Evolutionary conservation across 192 early-diverging fungal genomes (phyloP), one percentile per base, ranked within the genome.

Genomic region (Entomortierella beljakovae): DNA sequence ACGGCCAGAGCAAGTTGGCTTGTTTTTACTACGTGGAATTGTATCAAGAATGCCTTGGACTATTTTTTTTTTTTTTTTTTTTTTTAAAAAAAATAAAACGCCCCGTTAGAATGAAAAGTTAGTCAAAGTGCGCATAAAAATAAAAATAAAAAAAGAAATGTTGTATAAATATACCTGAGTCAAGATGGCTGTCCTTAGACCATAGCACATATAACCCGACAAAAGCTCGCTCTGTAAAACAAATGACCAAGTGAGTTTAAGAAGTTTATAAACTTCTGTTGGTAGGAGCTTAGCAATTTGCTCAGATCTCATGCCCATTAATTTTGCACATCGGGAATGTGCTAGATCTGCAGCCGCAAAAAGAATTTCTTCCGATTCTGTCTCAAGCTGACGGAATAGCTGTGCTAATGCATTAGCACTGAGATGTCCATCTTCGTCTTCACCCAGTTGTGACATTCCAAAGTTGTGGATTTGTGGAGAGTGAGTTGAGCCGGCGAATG

Each of bases 21-120:
- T 38, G 88, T 85, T 62, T 93, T 94, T 72, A 97, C 96, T 60
- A 94, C 93, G 60, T 99, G 98, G 64, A 99, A 99, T 80, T 97
- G 92, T 51, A 83, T 88, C 22, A 99, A 58, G 73, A 97, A 98
- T 22, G 94, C 87, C 64, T 97, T 98, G 28, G 95, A 93, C 89
- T 94, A 69, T 23, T 51, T n/a, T n/a, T n/a, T n/a, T n/a, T n/a
- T n/a, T n/a, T n/a, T n/a, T n/a, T n/a, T n/a, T n/a, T n/a, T n/a
- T n/a, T n/a, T n/a, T n/a, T n/a, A n/a, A n/a, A n/a, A n/a, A n/a
- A n/a, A n/a, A n/a, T n/a, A n/a, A n/a, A n/a, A n/a, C n/a, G n/a
- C n/a, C n/a, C n/a, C n/a, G n/a, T n/a, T n/a, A n/a, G n/a, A n/a
- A n/a, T n/a, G n/a, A n/a, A n/a, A n/a, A n/a, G n/a, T n/a, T n/a